Base-by-base conservation (phyloP, 176 grass and related monocot species). In the Carex kokanica region DNA sequence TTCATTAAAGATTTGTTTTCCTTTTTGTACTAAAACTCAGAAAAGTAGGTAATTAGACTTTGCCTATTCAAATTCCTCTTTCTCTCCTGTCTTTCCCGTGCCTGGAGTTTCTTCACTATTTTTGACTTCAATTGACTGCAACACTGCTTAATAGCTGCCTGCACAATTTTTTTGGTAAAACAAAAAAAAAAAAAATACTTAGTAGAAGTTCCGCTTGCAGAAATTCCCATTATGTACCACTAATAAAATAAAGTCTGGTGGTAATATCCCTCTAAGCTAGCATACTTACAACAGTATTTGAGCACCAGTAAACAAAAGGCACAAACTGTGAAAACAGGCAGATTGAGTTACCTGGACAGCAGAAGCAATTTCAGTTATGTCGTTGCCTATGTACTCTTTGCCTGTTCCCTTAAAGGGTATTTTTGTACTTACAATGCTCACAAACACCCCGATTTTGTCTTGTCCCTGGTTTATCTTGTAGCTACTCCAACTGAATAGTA, bases 401-500 rank as follows among this genome's bases (percentile, higher is more conserved):
- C 96, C 89, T 0, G 96, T 98, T 86, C 95, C 95, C 86, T 98
- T 98, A 86, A 98, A 98, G 65, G 92, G 95, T 90, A 95, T 91
- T 90, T 98, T 98, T 84, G 92, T 98, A 74, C 92, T 98, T 60
- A 98, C 95, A 89, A 98, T 98, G 83, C 91, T 98, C 64, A 98
- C 89, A 87, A 98, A 95, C 36, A 95, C 92, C 84, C 95, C 95
- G 60, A 95, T 98, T 92, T 91, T 98, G 73, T 98, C 91, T 87
- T 98, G 93, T 43, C 81, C 85, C 64, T 95, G 91, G 84, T 98
- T 98, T 80, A 98, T 98, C 84, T 98, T 95, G 89, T 98, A 98
- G 81, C 70, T 90, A 85, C 72, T 90, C 95, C 91, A 98, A 78
- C 95, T 98, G 79, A 84, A 83, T 47, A 60, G 23, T 52, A 88